Base-by-base conservation (phyloP, 768 basidiomycete genomes). In the Termitomyces sp. region DNA sequence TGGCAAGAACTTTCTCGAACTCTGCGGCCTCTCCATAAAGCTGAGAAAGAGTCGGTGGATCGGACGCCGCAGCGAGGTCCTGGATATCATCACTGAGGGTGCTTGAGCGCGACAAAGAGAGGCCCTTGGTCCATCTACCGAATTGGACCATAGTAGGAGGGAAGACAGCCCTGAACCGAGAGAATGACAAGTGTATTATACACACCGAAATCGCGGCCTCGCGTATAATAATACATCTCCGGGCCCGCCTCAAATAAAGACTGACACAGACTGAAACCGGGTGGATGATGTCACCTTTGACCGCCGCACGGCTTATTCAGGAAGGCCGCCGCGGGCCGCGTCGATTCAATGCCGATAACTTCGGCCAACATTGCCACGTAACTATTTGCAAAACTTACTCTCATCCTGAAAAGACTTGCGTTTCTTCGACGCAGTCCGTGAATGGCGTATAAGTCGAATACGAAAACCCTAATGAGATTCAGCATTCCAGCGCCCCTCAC, bases 21-120 rank as follows among this genome's bases (percentile, higher is more conserved):
- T 70, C 65, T 10, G 68, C 66, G 3, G 77, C 78, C 36, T 78
- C 72, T 31, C 61, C 66, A 66, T 75, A 75, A 27, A 79, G 71
- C 12, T 62, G 63, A 53, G 72, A 66, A 51, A 78, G 58, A 37
- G 69, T 67, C 5, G 72, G 67, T 16, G 65, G 59, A 29, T 62
- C 59, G 2, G 59, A 46, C 18, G 54, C 27, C 14, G 50, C 39
- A 24, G 63, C 49, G 14, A 62, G 32, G 37, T 58, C 56, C 39
- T 52, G 56, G 4, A 61, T 51, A 48, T 65, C 63, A 22, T 64
- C 61, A 52, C 57, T 64, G 42, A 61, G 51, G 20, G 61, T 46
- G 41, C 56, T 59, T 16, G 61, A 47, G 27, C 53, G 55, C 3
- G 59, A 60, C 34, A 59, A 18, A 37, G 39, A 48, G 18, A 56